Evolutionary conservation across 1,284 basidiomycete genomes (phyloP).

Genomic region (Phylloboletellus chloephorus): DNA sequence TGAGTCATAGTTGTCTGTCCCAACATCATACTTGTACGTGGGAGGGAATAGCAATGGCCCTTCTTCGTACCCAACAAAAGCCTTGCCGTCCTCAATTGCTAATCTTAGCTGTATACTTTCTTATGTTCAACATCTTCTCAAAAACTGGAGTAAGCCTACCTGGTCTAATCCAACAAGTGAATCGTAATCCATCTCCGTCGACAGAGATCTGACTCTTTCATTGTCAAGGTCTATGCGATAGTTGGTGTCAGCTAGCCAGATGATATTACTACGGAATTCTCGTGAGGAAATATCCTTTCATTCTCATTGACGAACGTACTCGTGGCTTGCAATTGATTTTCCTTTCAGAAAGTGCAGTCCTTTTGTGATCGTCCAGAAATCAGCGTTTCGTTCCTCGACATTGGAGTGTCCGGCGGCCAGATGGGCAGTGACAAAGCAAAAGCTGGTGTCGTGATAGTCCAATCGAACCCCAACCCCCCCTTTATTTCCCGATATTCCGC

Average conservation of each 20-base stretch:
- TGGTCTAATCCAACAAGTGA: slow-evolving; percentile 80
- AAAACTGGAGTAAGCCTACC: slow-evolving; percentile 37
- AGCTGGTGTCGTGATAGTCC: slow-evolving; percentile 83
- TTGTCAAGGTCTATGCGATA: slow-evolving; percentile 90
- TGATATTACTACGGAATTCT: slow-evolving; percentile 56
- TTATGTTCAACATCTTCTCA: neutral
- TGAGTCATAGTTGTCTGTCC: slow-evolving; percentile 86
- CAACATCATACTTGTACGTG: slow-evolving; percentile 84
- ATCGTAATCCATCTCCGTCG: slow-evolving; percentile 62
- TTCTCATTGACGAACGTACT: slow-evolving; percentile 50
- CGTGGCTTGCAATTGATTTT: slow-evolving; percentile 83
- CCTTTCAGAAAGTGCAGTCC: slow-evolving; percentile 87
- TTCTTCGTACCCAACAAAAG: slow-evolving; percentile 85
- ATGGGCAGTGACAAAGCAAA: slow-evolving; percentile 96
- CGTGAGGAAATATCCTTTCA: slow-evolving; percentile 10
- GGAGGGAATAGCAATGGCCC: slow-evolving; percentile 85
- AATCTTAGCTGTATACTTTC: slow-evolving; percentile 51
- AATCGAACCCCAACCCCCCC: slow-evolving; percentile 91
- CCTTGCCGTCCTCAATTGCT: slow-evolving; percentile 63
- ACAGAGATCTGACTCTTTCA: slow-evolving; percentile 66
- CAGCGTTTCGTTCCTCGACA: slow-evolving; percentile 85
- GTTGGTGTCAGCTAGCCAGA: slow-evolving; percentile 95
- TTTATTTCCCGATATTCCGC: slow-evolving; percentile 98
- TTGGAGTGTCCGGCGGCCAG: slow-evolving; percentile 92
- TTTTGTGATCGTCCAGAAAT: slow-evolving; percentile 83